Conservation (phyloP, 2,329 filamentous ascomycete species). For the Onygena corvina region DNA sequence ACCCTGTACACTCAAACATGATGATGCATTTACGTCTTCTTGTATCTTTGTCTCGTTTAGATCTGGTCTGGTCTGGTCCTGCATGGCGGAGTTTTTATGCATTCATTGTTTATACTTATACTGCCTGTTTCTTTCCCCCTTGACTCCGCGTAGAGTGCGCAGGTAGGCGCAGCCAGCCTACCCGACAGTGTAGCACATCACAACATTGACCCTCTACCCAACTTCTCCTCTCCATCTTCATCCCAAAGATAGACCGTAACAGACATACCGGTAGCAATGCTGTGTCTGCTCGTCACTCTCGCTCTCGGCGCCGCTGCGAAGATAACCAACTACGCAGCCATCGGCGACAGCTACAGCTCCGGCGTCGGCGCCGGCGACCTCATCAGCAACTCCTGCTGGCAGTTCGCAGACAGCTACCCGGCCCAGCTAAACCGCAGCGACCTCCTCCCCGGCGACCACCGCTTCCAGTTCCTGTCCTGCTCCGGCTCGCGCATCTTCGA, state of each 20-base stretch:
- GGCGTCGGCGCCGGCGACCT: constrained; percentile 19
- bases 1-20: background rate
- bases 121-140: too few relatives aligned
- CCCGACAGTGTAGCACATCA: too few relatives aligned
- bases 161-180: too few relatives aligned
- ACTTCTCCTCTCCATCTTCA: too few relatives aligned
- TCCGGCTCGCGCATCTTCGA: constrained; percentile 18
- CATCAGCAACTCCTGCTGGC: constrained; percentile 16
- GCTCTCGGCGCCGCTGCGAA: too few relatives aligned
- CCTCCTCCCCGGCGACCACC: constrained; percentile 11
- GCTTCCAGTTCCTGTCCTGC: constrained; percentile 20
- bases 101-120: too few relatives aligned
- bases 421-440: constrained; percentile 17
- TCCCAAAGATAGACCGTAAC: too few relatives aligned
- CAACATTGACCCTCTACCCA: too few relatives aligned
- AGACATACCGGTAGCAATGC: too few relatives aligned
- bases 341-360: constrained; percentile 22
- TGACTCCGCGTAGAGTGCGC: too few relatives aligned
- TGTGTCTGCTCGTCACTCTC: too few relatives aligned
- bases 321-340: constrained; percentile 17
- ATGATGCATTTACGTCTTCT: background rate
- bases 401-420: constrained; percentile 20
- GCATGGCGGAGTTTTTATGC: background rate
- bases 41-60: background rate
- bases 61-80: background rate